phyloP scores from a whole-genome alignment of 495 filamentous ascomycete genomes.

The Pyrenula aspistea region DNA sequence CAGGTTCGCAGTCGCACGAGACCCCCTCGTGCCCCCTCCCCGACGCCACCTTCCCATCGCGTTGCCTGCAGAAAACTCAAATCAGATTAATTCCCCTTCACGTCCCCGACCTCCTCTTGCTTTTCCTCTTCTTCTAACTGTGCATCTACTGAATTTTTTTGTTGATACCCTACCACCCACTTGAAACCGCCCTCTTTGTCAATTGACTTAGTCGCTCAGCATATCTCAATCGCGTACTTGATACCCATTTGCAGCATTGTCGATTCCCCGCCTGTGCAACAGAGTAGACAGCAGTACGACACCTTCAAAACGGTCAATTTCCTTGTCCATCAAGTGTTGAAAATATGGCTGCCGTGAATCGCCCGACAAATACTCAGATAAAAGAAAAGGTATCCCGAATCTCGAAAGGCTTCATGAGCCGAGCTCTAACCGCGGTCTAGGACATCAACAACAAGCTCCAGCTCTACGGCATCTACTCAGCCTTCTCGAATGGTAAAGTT shows the following conservation, averaged over 20 bases:
- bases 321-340: not conserved
- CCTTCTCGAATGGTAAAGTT: slow-evolving; percentile 80
- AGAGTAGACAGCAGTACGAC: not conserved
- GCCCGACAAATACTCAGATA: not conserved
- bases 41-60: not conserved
- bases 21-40: not conserved
- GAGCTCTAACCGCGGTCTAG: slow-evolving; percentile 6
- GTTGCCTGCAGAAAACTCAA: not conserved
- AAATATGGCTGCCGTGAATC: slow-evolving; percentile 1
- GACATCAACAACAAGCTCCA: slow-evolving; percentile 92
- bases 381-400: not conserved
- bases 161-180: not conserved
- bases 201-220: not conserved
- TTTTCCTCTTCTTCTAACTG: not conserved
- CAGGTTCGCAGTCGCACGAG: not conserved
- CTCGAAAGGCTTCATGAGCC: no score
- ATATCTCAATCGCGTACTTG: not conserved
- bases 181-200: not conserved
- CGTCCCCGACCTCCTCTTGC: not conserved
- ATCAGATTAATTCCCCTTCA: not conserved
- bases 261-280: slow-evolving; percentile 1
- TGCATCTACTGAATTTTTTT: not conserved
- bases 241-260: not conserved
- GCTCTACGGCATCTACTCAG: slow-evolving; percentile 76
- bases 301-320: not conserved